Evolutionary conservation across 208 protist species (phyloP), one percentile per base, ranked within the genome.

Genomic region (Leishmania guyanensis): DNA sequence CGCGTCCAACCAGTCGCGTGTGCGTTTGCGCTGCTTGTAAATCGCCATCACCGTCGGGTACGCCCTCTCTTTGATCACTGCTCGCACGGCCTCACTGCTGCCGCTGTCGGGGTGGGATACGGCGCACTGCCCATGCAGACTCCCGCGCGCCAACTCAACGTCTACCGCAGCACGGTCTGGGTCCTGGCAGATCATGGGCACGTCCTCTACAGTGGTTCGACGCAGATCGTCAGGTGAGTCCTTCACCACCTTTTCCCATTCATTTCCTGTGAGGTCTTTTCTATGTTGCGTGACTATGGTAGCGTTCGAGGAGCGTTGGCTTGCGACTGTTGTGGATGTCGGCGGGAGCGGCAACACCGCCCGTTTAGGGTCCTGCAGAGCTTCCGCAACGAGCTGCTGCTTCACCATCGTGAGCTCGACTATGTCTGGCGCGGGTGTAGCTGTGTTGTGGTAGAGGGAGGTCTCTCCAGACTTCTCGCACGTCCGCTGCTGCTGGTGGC

Each of bases 91-190:
- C 53, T 46, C 53, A 8, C 10, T 20, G 48, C 22, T 53, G 20
- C 80, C 33, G 17, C 26, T 56, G 43, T 68, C 53, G 33, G 73
- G 29, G 82, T 93, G 90, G 75, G 75, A 51, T 17, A 91, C 83
- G 65, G 81, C 77, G 65, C 86, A 89, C 17, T 79, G 22, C 43
- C 84, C 84, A 68, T 89, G 84, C 58, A 91, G 80, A 33, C 81
- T 84, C 75, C 79, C 84, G n/a, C 86, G 51, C 46, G 71, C 70
- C 58, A 81, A 75, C 58, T 5, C 26, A 39, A 93, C 78, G 54
- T 82, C 46, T 48, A 75, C 76, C 70, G 91, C 65, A 75, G 75
- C 83, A 48, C 82, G 70, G 60, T 81, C 85, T n/a, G 87, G 86
- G 48, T 89, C 75, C 22, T 48, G 43, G 68, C 68, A 50, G 51